Evolutionary conservation across 257 asterid genomes (phyloP), one percentile per base, ranked within the genome.

Genomic region (Solanum virginianum): DNA sequence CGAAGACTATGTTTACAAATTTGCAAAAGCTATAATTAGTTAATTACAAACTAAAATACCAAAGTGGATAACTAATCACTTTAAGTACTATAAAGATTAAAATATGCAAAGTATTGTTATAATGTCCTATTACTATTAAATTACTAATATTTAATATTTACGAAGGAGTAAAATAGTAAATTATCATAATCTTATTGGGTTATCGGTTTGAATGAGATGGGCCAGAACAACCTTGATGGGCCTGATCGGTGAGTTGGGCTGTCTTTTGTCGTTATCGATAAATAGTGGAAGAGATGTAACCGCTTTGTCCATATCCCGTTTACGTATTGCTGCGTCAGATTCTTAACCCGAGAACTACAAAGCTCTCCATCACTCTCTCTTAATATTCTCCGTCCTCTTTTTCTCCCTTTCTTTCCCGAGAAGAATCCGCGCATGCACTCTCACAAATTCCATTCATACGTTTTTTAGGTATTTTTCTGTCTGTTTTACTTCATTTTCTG

Each of bases 281-380:
- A 13, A 16, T 8, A 79, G 65, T 16, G 83, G 65, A 79, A 79
- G 56, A 79, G 49, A 16, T 26, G 65, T 26, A 77, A 77, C 82
- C n/a, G 10, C 51, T 41, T 84, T 41, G 85, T 68, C 59, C 39
- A 84, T 84, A 87, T 89, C 87, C 59, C 66, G 56, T 17, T 17
- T 81, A 4, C 83, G 80, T 26, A 79, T 80, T 86, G 91, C 87
- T 77, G 90, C 86, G 81, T 89, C 88, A 85, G 89, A 87, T 62
- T 79, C 47, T 24, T 20, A 72, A 62, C 32, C 70, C 49, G 10
- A 24, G 59, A 43, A 57, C 3, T 26, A 43, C 83, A 39, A 45
- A 87, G 32, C 82, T 80, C 88, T 88, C 89, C 83, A 87, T 60
- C 84, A 10, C 56, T 41, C 60, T 49, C 49, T 62, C 24, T 18